These are phyloP conservation scores for Sporisorium graminicola DNA, from an alignment of 1,284 basidiomycete species.

Conservation along the genomic window DNA sequence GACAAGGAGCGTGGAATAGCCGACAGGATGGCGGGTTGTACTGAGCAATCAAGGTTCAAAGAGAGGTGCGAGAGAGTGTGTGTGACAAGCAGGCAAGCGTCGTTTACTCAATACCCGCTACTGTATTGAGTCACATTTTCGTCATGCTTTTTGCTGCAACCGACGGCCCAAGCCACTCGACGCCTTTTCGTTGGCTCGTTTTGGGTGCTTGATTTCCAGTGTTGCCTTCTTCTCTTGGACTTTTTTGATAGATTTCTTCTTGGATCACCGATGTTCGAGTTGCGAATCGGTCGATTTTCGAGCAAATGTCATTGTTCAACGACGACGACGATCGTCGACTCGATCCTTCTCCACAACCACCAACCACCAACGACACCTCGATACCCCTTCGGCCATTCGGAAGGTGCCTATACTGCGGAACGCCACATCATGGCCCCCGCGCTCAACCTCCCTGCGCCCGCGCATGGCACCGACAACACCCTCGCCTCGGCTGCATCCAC, in stretches of 20 bases:
- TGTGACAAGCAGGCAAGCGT: too few species aligned
- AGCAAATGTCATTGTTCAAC: not conserved
- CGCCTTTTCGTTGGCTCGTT: not conserved
- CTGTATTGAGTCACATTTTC: slow-evolving; percentile 28
- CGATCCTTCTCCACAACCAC: not conserved
- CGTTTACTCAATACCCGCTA: too few species aligned
- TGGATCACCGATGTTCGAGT: slow-evolving; percentile 28
- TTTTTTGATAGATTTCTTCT: slow-evolving; percentile 18
- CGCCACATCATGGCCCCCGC: slow-evolving; percentile 42
- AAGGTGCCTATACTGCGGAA: not conserved
- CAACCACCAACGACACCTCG: not conserved
- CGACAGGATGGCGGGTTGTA: not conserved
- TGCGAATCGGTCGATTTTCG: slow-evolving; percentile 23
- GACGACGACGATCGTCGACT: slow-evolving; percentile 2
- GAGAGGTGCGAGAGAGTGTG: too few species aligned
- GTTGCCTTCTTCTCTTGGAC: not conserved
- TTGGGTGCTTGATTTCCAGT: not conserved
- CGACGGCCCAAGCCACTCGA: slow-evolving; percentile 7
- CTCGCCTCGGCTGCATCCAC: slow-evolving; percentile 25
- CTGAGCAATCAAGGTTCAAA: not conserved
- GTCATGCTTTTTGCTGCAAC: slow-evolving; percentile 8
- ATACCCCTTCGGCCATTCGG: not conserved
- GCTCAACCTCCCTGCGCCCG: slow-evolving; percentile 61
- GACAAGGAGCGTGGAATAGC: not conserved
- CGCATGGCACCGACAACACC: slow-evolving; percentile 48